Conservation (phyloP, 2,329 filamentous ascomycete genomes). For the Pestalotiopsis sp. region DNA sequence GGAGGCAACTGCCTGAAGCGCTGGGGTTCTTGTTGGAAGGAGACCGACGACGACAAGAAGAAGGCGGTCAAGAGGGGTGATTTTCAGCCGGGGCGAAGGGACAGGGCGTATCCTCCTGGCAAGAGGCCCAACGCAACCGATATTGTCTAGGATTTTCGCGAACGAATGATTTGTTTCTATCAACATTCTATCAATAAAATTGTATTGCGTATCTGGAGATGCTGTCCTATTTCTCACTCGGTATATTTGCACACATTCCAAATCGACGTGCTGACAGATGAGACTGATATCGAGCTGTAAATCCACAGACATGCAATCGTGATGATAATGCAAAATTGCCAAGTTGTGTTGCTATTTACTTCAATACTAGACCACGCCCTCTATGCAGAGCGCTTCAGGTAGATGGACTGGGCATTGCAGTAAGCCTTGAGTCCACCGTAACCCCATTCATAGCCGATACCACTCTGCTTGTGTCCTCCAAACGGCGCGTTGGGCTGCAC, state of each 20-base stretch:
- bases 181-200: too few species aligned
- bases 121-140: not conserved
- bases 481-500: constrained; percentile 42
- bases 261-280: too few species aligned
- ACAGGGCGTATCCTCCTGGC: constrained; percentile 1
- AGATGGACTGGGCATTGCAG: constrained; percentile 30
- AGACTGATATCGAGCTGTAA: too few species aligned
- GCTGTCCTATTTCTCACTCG: not conserved
- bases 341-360: too few species aligned
- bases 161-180: not conserved
- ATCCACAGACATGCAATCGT: too few species aligned
- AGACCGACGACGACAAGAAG: not conserved
- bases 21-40: not conserved
- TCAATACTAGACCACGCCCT: not conserved
- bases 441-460: constrained; percentile 50
- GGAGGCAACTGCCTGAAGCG: constrained; percentile 29
- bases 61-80: not conserved
- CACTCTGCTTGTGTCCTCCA: constrained; percentile 55
- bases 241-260: too few species aligned
- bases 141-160: not conserved
- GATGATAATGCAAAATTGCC: too few species aligned
- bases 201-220: not conserved
- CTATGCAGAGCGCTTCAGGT: constrained; percentile 1
- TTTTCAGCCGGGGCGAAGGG: not conserved
- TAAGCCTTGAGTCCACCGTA: constrained; percentile 38